Base-by-base conservation (phyloP, 257 asterid species). In the Rhazya stricta region DNA sequence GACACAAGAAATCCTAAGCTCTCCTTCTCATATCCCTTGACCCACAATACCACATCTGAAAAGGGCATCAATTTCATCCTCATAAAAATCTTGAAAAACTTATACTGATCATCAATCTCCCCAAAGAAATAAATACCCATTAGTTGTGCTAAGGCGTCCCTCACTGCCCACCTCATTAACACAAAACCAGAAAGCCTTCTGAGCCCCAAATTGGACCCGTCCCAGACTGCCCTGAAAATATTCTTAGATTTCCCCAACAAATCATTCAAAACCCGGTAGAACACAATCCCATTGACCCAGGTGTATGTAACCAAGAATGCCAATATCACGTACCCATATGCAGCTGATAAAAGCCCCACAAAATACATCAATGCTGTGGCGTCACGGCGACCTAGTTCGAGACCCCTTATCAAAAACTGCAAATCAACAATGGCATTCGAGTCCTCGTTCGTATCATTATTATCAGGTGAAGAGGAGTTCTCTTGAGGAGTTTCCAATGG, bases 91-190 rank as follows among this genome's bases (percentile, higher is more conserved):
- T 89, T 86, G 80, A 93, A 83, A 79, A 89, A 87, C 54, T 69
- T 82, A 54, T 85, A 89, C 66, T 88, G 96, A 86, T 92, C 96
- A 60, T 92, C 94, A 61, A 90, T 85, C 83, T 88, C 92, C 60
- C 94, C 96, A n/a, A 86, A 90, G 71, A 85, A 88, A 79, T 81
- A 88, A 27, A 92, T 86, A 37, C 93, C 96, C 83, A 88, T 79
- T 42, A 93, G 74, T 84, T 93, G 98, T 1, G 96, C 91, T 74
- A 93, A 76, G 0, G 97, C 96, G 74, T 93, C 97, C 83, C 88
- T 88, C 41, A 93, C 96, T 2, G 98, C 98, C 98, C 98, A 93
- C 77, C 87, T 89, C 96, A 93, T 89, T 79, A 93, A 81, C 34
- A 90, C 84, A 77, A 91, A 88, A 63, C 97, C 96, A 0, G 94